A percentile compares a stretch with the other conserved stretches of the same genome.
phyloP scores from a whole-genome alignment of 345 rosid genomes.

The Corymbia maculata region DNA sequence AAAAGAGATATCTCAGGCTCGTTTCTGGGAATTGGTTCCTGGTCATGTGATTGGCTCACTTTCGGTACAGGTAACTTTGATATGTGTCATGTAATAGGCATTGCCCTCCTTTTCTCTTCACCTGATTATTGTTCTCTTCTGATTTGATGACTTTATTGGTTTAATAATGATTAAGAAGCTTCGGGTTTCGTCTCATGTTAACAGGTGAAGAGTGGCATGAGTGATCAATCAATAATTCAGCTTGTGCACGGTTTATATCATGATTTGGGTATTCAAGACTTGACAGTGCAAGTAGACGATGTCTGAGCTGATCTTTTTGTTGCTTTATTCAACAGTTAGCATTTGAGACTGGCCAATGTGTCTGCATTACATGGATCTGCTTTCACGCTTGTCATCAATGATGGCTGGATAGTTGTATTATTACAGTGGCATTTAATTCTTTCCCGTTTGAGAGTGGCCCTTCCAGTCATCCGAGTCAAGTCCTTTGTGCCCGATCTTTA shows the following conservation, averaged over 20 bases:
- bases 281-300: conserved; percentile 60
- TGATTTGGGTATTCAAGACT: conserved; percentile 79
- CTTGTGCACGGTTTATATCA: conserved; percentile 64
- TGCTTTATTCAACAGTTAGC: not conserved
- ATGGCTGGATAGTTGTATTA: not conserved
- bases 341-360: not conserved
- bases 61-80: conserved; percentile 45
- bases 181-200: not conserved
- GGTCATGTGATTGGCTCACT: conserved; percentile 87
- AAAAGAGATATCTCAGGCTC: conserved; percentile 63
- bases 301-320: not conserved
- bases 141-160: not conserved
- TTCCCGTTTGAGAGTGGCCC: not conserved
- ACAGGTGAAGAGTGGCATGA: conserved; percentile 64
- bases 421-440: not conserved
- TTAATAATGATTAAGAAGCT: not conserved
- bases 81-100: not conserved
- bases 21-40: conserved; percentile 94
- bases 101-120: not conserved
- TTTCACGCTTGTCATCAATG: not conserved
- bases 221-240: conserved; percentile 43
- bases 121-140: not conserved
- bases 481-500: not conserved
- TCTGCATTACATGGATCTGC: not conserved
- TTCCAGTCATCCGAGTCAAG: not conserved